These are phyloP conservation scores for Chlamydomonas sphaeroides DNA, from an alignment of 139 green algal species.

Conservation along the genomic window DNA sequence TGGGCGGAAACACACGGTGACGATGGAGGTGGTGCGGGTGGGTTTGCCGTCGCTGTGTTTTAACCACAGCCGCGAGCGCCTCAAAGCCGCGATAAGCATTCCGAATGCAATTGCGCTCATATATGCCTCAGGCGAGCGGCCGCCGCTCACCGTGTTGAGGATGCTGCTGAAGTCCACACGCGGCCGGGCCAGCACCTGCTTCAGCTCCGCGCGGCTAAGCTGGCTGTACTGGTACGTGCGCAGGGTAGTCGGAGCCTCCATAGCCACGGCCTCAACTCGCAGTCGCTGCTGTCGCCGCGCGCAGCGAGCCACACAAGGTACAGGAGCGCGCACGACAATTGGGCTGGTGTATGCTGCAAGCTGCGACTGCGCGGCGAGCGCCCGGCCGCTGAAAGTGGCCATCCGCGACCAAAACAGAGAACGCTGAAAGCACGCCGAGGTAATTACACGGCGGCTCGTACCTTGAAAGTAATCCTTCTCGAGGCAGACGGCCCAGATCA, in stretches of 20 bases:
- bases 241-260: slow-evolving; percentile 34
- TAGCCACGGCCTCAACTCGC: slow-evolving; percentile 14
- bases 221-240: slow-evolving; percentile 27
- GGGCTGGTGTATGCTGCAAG: too few species aligned
- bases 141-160: slow-evolving; percentile 74
- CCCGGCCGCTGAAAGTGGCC: too few species aligned
- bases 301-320: neutral
- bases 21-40: too few species aligned
- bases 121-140: neutral
- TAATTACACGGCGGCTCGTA: too few species aligned
- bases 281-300: neutral
- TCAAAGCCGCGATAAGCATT: neutral
- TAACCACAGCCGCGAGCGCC: neutral
- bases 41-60: too few species aligned
- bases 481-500: too few species aligned
- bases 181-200: slow-evolving; percentile 72
- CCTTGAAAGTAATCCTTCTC: too few species aligned
- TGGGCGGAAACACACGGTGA: slow-evolving; percentile 45
- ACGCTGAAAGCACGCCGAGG: too few species aligned
- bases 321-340: too few species aligned
- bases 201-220: slow-evolving; percentile 24
- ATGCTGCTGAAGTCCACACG: slow-evolving; percentile 94
- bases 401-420: too few species aligned
- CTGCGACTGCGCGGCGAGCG: too few species aligned
- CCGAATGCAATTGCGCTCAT: neutral